A percentile compares a stretch with the other conserved stretches of the same genome.
These are phyloP conservation scores for Apodospora peruviana DNA, from an alignment of 495 filamentous ascomycete species.

Conservation along the genomic window DNA sequence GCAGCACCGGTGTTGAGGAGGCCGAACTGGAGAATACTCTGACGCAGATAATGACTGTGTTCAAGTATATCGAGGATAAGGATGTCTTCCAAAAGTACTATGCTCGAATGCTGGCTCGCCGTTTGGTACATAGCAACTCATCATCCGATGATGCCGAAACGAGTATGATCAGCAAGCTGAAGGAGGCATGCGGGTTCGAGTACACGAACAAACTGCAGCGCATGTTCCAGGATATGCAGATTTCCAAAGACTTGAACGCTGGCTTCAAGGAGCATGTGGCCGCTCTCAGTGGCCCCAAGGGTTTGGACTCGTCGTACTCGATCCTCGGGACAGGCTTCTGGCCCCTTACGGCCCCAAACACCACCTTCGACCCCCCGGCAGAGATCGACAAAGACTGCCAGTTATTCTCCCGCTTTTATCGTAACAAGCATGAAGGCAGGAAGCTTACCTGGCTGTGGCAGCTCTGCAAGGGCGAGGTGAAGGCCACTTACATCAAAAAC, in stretches of 20 bases:
- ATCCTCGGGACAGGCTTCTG: conserved; percentile 97
- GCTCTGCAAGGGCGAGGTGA: conserved; percentile 93
- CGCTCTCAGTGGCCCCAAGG: conserved; percentile 32
- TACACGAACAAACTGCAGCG: conserved; percentile 99
- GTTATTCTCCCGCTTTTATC: conserved; percentile 85
- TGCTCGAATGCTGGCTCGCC: conserved; percentile 90
- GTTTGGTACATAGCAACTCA: conserved; percentile 87
- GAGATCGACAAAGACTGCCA: conserved; percentile 84
- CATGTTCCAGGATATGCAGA: conserved; percentile 99
- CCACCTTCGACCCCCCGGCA: conserved; percentile 76
- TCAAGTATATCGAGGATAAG: conserved; percentile 99
- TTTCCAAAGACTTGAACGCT: conserved; percentile 91
- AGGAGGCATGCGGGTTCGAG: conserved; percentile 97
- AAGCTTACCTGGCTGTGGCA: conserved; percentile 99
- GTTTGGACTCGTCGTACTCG: conserved; percentile 71
- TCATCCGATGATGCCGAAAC: conserved; percentile 97
- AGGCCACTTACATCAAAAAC: conserved; percentile 84
- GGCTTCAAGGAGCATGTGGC: conserved; percentile 63
- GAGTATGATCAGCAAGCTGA: conserved; percentile 98
- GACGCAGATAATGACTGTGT: conserved; percentile 97
- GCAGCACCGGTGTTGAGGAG: conserved; percentile 83
- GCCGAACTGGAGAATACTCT: conserved; percentile 86
- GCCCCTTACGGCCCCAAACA: conserved; percentile 81
- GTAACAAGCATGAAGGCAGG: conserved; percentile 89
- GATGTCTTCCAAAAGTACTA: conserved; percentile 99